Conservation (phyloP, 371 early-diverging fungal species). For the Syncephalastrum sp. region DNA sequence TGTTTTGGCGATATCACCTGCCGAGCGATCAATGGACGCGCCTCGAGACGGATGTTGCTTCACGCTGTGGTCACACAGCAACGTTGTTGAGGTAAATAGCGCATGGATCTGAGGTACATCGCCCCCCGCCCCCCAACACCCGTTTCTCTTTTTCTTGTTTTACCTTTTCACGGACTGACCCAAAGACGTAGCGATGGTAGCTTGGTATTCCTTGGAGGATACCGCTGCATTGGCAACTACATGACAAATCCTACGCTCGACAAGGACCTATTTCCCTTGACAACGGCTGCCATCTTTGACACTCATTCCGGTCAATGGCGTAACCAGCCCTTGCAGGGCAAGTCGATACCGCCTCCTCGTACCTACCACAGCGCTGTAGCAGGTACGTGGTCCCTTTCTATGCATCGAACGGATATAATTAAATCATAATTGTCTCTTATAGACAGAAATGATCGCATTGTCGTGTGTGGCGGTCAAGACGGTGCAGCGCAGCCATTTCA, state of each 20-base stretch:
- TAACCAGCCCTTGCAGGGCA: constrained; percentile 18
- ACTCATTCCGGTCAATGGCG: constrained; percentile 18
- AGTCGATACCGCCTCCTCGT: constrained; percentile 19
- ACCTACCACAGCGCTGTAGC: constrained; percentile 35
- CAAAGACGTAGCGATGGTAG: constrained; percentile 23
- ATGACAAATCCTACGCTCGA: constrained; percentile 7
- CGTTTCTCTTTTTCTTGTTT: not conserved
- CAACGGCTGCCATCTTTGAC: constrained; percentile 20
- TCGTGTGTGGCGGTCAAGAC: constrained; percentile 37
- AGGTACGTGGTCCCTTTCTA: constrained; percentile 12
- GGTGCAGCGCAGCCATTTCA: constrained; percentile 28
- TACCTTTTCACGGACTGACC: not conserved
- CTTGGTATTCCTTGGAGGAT: constrained; percentile 33
- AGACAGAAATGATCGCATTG: constrained; percentile 21
- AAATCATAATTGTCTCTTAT: not conserved
- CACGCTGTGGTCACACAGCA: constrained; percentile 36
- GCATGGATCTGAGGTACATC: not conserved
- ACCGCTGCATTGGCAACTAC: constrained; percentile 21
- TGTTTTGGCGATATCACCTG: constrained; percentile 27
- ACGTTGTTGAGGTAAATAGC: constrained; percentile 25
- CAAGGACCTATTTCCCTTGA: constrained; percentile 18
- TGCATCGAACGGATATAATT: not conserved
- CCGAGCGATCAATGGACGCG: constrained; percentile 18
- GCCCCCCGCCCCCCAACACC: no score
- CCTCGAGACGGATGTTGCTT: not conserved